A percentile compares a stretch with the other conserved stretches of the same genome.
Evolutionary conservation across 2,329 filamentous ascomycete species (phyloP).

Genomic region (Aspergillus brunneoviolaceus): DNA sequence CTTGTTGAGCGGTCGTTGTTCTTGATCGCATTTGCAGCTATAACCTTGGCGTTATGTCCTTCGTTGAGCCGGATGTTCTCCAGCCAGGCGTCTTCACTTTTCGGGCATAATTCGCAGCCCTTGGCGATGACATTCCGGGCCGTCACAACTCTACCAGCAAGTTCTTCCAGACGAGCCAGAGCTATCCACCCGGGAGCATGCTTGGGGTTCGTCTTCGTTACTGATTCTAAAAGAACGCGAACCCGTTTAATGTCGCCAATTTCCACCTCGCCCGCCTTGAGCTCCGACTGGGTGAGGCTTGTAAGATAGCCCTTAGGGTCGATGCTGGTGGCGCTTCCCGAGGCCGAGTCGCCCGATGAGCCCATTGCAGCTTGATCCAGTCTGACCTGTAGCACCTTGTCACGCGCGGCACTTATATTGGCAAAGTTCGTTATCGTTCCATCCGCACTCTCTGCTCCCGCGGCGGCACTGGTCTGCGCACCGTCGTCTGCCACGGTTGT

Average conservation of each 20-base stretch:
- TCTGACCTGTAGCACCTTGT: conserved; percentile 93
- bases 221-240: conserved; percentile 86
- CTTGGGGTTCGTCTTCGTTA: conserved; percentile 94
- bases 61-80: conserved; percentile 95
- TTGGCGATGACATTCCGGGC: conserved; percentile 84
- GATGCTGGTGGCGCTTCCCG: conserved; percentile 83
- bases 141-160: conserved; percentile 86
- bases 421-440: conserved; percentile 98
- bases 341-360: conserved; percentile 65
- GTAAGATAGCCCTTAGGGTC: conserved; percentile 96
- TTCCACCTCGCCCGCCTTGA: conserved; percentile 75
- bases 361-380: conserved; percentile 82
- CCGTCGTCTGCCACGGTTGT: conserved; percentile 86
- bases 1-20: conserved; percentile 84
- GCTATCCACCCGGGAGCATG: conserved; percentile 97
- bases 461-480: conserved; percentile 47
- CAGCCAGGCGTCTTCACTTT: conserved; percentile 92
- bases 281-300: conserved; percentile 77
- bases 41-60: conserved; percentile 89
- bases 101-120: conserved; percentile 87
- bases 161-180: conserved; percentile 84
- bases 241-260: conserved; percentile 96
- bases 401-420: conserved; percentile 91
- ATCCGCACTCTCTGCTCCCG: conserved; percentile 56
- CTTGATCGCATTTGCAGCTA: conserved; percentile 89